Evolutionary conservation across 1,139 yeast genomes (phyloP).

Genomic region (Geotrichum siamense): DNA sequence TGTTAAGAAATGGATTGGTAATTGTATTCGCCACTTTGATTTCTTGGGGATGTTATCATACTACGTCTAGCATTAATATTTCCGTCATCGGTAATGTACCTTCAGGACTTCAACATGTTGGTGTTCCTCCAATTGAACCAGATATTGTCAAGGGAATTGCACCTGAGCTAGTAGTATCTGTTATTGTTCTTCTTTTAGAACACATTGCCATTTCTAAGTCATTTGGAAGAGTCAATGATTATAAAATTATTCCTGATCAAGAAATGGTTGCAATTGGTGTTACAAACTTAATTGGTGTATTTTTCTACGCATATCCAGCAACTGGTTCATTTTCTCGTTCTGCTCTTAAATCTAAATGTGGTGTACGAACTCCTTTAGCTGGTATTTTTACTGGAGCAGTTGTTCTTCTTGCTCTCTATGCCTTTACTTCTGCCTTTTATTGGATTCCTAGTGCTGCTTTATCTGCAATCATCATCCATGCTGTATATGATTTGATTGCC

Average conservation of each 20-base stretch:
- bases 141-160: constrained; percentile 58
- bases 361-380: constrained; percentile 90
- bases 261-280: constrained; percentile 93
- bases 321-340: constrained; percentile 95
- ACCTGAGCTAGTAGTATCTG: constrained; percentile 76
- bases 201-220: constrained; percentile 93
- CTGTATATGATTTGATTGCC: constrained; percentile 84
- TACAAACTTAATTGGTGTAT: constrained; percentile 82
- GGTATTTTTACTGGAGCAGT: constrained; percentile 88
- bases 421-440: constrained; percentile 73
- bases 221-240: constrained; percentile 86
- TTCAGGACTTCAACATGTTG: constrained; percentile 69
- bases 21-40: constrained; percentile 72
- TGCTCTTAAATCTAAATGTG: constrained; percentile 90
- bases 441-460: constrained; percentile 87
- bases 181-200: constrained; percentile 73
- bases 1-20: constrained; percentile 73
- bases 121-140: constrained; percentile 60
- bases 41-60: constrained; percentile 52
- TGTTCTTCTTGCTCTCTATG: constrained; percentile 78
- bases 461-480: constrained; percentile 85
- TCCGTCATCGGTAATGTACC: constrained; percentile 71
- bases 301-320: constrained; percentile 90
- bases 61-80: constrained; percentile 41
- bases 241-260: constrained; percentile 86